A percentile compares a stretch with the other conserved stretches of the same genome.
phyloP scores from a whole-genome alignment of 2,329 filamentous ascomycete genomes.

The Fusarium nematophilum region DNA sequence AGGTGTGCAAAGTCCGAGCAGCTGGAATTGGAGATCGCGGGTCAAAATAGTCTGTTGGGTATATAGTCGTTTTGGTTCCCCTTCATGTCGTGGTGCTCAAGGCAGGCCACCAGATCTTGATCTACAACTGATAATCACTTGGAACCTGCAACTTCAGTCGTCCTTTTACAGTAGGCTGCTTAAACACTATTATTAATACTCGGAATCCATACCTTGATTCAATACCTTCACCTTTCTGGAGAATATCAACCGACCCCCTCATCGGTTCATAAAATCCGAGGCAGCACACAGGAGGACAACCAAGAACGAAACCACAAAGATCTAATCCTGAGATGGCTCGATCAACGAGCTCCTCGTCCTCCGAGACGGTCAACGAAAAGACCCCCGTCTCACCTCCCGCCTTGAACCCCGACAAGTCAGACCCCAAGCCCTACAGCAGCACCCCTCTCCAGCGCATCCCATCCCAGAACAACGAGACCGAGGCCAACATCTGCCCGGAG shows the following conservation, averaged over 20 bases:
- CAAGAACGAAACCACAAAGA: too few relatives aligned
- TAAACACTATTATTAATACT: too few relatives aligned
- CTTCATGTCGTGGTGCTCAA: background rate
- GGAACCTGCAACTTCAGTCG: too few relatives aligned
- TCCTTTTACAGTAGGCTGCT: too few relatives aligned
- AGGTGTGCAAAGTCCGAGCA: background rate
- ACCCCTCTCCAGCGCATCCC: slow-evolving; percentile 11
- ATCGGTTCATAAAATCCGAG: background rate
- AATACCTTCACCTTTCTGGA: too few relatives aligned
- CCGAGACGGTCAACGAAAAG: slow-evolving; percentile 41
- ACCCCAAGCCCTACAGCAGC: slow-evolving; percentile 5
- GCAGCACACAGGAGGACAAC: too few relatives aligned
- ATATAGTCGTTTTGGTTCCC: background rate
- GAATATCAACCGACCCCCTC: too few relatives aligned
- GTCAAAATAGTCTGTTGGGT: too few relatives aligned
- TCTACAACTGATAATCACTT: too few relatives aligned
- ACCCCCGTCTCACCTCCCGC: slow-evolving; percentile 8
- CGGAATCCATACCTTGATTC: too few relatives aligned
- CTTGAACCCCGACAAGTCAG: slow-evolving; percentile 22
- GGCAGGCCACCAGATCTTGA: background rate
- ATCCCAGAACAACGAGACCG: slow-evolving; percentile 23
- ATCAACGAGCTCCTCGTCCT: slow-evolving; percentile 42
- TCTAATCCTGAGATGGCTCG: too few relatives aligned
- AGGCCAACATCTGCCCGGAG: slow-evolving; percentile 40
- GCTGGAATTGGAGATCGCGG: too few relatives aligned